Base-by-base conservation (phyloP, 257 asterid genomes). In the Jasminum sambac region DNA sequence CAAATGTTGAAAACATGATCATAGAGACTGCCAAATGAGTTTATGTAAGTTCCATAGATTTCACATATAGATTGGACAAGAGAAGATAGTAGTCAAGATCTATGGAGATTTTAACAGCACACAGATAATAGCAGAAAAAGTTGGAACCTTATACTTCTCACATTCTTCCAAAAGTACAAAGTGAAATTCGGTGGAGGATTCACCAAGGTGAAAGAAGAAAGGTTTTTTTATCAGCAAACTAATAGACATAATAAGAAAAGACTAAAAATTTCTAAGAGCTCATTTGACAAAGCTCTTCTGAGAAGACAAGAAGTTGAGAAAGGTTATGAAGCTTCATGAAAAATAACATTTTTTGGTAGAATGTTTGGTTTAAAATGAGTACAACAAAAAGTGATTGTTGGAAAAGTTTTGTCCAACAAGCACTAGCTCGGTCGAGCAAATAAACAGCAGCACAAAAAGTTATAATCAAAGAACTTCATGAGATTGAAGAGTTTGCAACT, bases 1-100 rank as follows among this genome's bases (percentile, higher is more conserved):
- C 96, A 72, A 89, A 89, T 26, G 96, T 86, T n/a, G 89, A 76
- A 73, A 89, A 89, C 93, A 89, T 89, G 36, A 89, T 48, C 90
- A 87, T 85, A 63, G 96, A 84, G 74, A 86, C 95, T 86, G 90
- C 86, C 65, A 74, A 60, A 68, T 34, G 21, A 74, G 55, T 72
- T 14, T 3, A 52, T 21, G 44, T 48, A 36, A 65, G 57, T 62
- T 16, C 50, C 16, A 52, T 34, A 42, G 50, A 19, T 76, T 63
- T 36, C 41, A 50, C 43, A 40, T 23, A 36, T 40, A 6, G 16
- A 44, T 14, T 50, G 26, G 68, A 24, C 24, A 72, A 11, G 64
- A 50, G 34, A 21, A 69, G 58, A 52, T 5, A 57, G 39, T 26
- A 65, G 21, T 65, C 65, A 61, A 41, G 44, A 8, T 23, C 71